Base-by-base conservation (phyloP, 768 basidiomycete species). In the Boletus pseudo-olivaceus region DNA sequence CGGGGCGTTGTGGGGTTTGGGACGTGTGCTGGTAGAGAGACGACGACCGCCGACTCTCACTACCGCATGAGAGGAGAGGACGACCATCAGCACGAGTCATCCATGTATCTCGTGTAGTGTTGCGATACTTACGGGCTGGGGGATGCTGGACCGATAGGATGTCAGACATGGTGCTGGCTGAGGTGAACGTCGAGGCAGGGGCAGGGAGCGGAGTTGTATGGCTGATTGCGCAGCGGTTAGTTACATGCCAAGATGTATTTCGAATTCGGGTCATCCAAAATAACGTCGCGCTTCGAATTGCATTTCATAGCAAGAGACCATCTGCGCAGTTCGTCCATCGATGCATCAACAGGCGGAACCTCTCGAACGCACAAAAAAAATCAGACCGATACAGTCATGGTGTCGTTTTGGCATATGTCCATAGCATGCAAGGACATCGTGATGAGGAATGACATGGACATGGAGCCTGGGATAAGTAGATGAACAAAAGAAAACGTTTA, bases 21-120 rank as follows among this genome's bases (percentile, higher is more conserved):
- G 74, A 59, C 68, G 79, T 2, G 74, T 61, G 35, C 72, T 73
- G 29, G 74, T 57, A 20, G 82, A 83, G 38, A 78, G 73, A 14
- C 82, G 76, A 43, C 82, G 76, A 27, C 81, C 80, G 33, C 75
- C 81, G 14, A 82, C 80, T 59, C 65, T 73, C 47, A 75, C 72
- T 73, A 46, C 2, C 30, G 15, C 17, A 17, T 15, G 39, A 29
- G 12, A 23, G 27, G n/a, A 2, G 40, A 17, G 1, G 2, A 41
- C 1, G 26, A 27, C 7, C 6, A 23, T 60, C 45, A 60, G 49
- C 6, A 19, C 32, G n/a, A 2, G 27, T 19, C 14, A 23, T 30
- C 5, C 10, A 32, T 19, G 7, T 5, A 2, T 41, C 1, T 9
- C 6, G 19, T 7, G 10, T 26, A 12, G 26, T 8, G 7, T n/a